Evolutionary conservation across 768 basidiomycete genomes (phyloP).

Genomic region (Serendipita sp.): DNA sequence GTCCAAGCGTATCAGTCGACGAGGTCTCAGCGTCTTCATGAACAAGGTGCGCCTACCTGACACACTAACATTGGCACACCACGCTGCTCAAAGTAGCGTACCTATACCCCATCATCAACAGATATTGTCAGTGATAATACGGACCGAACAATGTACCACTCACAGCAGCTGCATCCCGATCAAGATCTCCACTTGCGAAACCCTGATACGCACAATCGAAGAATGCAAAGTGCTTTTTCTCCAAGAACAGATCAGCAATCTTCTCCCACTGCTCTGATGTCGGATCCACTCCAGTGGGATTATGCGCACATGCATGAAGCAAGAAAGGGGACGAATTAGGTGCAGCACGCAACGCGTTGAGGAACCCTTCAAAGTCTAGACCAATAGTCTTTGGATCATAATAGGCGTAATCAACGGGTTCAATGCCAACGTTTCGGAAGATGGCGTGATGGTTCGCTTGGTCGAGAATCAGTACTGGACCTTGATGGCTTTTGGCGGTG

Average conservation of each 20-base stretch:
- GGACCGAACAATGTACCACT: constrained; percentile 12
- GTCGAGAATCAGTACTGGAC: background rate
- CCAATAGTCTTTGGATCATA: constrained; percentile 83
- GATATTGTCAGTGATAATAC: background rate
- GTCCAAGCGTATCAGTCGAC: constrained; percentile 8
- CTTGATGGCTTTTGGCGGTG: constrained; percentile 5
- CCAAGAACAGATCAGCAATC: constrained; percentile 56
- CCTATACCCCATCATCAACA: background rate
- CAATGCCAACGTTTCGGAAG: constrained; percentile 78
- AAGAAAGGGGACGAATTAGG: constrained; percentile 71
- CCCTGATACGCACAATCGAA: constrained; percentile 97
- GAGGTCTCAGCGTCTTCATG: background rate
- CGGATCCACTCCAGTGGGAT: constrained; percentile 93
- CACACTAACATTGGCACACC: constrained; percentile 71
- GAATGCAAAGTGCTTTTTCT: constrained; percentile 71
- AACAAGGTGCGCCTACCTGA: constrained; percentile 38
- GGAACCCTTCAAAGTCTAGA: constrained; percentile 61
- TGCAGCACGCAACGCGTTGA: constrained; percentile 42
- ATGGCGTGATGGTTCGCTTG: constrained; percentile 84
- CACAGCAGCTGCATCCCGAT: constrained; percentile 85
- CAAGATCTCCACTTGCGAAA: constrained; percentile 84
- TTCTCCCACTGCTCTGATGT: constrained; percentile 72
- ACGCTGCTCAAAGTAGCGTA: constrained; percentile 60
- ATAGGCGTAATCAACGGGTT: constrained; percentile 82
- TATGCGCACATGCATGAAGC: constrained; percentile 90